Evolutionary conservation across 2,329 filamentous ascomycete species (phyloP).

Genomic region (Emydomyces testavorans): DNA sequence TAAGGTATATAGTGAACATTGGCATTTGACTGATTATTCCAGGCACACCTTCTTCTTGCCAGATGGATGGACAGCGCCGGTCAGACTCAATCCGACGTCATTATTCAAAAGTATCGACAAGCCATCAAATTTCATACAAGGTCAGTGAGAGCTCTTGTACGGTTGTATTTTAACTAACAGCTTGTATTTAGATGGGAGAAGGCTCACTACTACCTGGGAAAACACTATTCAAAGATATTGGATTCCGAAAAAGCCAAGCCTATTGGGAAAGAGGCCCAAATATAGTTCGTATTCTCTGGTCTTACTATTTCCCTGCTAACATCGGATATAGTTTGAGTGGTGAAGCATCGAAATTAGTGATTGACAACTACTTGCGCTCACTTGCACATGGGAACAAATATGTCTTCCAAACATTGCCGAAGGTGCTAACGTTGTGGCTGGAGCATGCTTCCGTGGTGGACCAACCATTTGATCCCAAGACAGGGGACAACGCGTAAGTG

Average conservation of each 20-base stretch:
- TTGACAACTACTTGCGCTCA: conserved; percentile 85
- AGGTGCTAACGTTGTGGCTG: conserved; percentile 85
- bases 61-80: conserved; percentile 97
- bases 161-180: conserved; percentile 9
- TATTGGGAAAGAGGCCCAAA: conserved; percentile 62
- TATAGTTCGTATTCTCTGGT: conserved; percentile 38
- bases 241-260: conserved; percentile 76
- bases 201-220: conserved; percentile 90
- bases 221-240: conserved; percentile 91
- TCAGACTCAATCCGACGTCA: conserved; percentile 70
- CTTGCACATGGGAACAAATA: conserved; percentile 87
- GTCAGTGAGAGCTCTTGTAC: conserved; percentile 15
- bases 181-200: conserved; percentile 66
- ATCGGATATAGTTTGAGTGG: conserved; percentile 49
- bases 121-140: conserved; percentile 43
- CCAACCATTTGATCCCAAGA: conserved; percentile 43
- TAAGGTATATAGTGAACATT: background rate
- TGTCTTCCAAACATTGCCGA: conserved; percentile 84
- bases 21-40: conserved; percentile 12
- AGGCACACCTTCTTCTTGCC: conserved; percentile 77
- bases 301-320: conserved; percentile 2
- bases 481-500: conserved; percentile 37
- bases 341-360: conserved; percentile 74
- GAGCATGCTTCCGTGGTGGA: conserved; percentile 72
- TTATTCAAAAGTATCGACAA: conserved; percentile 71